phyloP scores from a whole-genome alignment of 2,329 filamentous ascomycete genomes.

The Cladosporium sp. region DNA sequence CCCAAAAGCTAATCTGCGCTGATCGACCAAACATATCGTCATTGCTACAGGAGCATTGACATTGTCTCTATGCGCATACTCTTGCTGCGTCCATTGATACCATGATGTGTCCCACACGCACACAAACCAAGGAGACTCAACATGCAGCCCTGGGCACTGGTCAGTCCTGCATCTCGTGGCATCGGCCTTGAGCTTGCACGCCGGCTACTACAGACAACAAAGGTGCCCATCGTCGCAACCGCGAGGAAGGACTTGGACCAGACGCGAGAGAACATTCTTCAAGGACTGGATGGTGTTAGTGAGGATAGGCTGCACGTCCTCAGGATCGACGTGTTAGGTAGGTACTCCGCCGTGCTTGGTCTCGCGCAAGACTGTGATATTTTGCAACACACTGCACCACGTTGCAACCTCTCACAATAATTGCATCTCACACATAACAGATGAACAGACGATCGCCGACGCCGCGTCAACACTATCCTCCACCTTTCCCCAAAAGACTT shows the following conservation, averaged over 20 bases:
- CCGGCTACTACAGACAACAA: conserved; percentile 58
- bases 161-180: conserved; percentile 62
- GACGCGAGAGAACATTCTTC: conserved; percentile 52
- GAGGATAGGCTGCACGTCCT: conserved; percentile 53
- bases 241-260: conserved; percentile 55
- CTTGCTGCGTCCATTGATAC: not conserved
- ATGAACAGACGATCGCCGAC: conserved; percentile 62
- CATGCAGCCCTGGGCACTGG: conserved; percentile 52
- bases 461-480: conserved; percentile 50
- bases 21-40: conserved; percentile 14
- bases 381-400: not conserved
- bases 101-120: not conserved
- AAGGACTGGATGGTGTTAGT: conserved; percentile 48
- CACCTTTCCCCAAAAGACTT: conserved; percentile 38
- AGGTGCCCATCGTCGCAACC: conserved; percentile 61
- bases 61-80: not conserved
- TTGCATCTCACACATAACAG: conserved; percentile 35
- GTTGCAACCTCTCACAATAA: not conserved
- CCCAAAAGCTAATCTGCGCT: conserved; percentile 11
- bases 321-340: conserved; percentile 59
- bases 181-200: conserved; percentile 63
- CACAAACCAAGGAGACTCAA: not conserved
- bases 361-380: not conserved
- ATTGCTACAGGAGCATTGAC: conserved; percentile 5
- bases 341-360: conserved; percentile 20